Evolutionary conservation across 2,329 filamentous ascomycete species (phyloP).

Genomic region (Lasiodiplodia sp.): DNA sequence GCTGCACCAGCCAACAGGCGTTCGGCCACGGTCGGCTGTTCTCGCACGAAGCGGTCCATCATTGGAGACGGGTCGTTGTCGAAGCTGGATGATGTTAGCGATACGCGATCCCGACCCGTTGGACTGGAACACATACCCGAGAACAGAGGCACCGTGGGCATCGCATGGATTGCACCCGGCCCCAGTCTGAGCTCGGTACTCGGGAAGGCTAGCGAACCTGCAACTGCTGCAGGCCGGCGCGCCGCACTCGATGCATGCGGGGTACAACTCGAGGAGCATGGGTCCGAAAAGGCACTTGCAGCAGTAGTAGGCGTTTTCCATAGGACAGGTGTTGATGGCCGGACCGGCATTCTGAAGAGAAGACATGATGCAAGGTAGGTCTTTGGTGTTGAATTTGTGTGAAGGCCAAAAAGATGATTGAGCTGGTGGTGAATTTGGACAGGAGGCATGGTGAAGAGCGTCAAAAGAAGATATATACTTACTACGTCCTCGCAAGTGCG

Average conservation of each 20-base stretch:
- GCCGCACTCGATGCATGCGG: conserved; percentile 16
- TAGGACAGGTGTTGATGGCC: neutral
- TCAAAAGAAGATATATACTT: neutral
- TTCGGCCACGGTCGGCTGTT: neutral
- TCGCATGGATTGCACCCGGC: neutral
- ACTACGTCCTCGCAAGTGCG: neutral
- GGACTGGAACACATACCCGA: neutral
- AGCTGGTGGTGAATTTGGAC: neutral
- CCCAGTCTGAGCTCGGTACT: neutral
- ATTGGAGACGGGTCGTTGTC: neutral
- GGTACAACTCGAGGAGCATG: neutral
- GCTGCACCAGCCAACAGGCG: neutral
- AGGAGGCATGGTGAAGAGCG: neutral
- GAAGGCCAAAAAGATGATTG: neutral
- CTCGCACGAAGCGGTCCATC: conserved; percentile 13
- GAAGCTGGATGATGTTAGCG: neutral
- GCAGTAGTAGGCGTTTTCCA: neutral
- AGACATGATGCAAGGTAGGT: neutral
- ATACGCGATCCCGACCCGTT: neutral
- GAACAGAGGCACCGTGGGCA: neutral
- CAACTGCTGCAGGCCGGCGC: neutral
- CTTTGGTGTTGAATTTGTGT: neutral
- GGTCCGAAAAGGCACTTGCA: conserved; percentile 13
- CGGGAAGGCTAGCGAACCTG: neutral
- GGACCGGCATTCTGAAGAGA: neutral